phyloP scores from a whole-genome alignment of 352 stramenopile genomes.

The Elongisporangium undulatum region DNA sequence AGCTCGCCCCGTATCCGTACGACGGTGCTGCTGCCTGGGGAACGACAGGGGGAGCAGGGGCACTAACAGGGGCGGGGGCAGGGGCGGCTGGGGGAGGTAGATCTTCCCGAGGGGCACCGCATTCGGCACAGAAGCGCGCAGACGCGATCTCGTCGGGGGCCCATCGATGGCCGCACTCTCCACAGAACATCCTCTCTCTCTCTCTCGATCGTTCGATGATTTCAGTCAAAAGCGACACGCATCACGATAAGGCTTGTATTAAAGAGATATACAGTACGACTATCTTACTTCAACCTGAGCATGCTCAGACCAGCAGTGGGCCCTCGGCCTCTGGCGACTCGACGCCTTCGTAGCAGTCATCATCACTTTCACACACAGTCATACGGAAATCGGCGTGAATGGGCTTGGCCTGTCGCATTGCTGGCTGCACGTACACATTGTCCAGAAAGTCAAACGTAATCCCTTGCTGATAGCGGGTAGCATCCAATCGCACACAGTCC shows the following conservation, averaged over 20 bases:
- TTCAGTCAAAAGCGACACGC: not conserved
- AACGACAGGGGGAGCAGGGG: conserved; percentile 3
- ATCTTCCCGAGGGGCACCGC: conserved; percentile 65
- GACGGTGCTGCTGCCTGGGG: conserved; percentile 2
- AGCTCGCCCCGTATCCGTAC: conserved; percentile 11
- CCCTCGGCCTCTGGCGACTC: not conserved
- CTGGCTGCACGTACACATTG: conserved; percentile 64
- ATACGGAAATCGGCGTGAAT: conserved; percentile 53
- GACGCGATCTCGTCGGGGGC: conserved; percentile 74
- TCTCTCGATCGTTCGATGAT: not conserved
- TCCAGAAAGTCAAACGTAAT: conserved; percentile 58
- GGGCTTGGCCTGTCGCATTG: conserved; percentile 33
- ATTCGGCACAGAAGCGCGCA: conserved; percentile 82
- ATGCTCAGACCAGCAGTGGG: not conserved
- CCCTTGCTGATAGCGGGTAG: conserved; percentile 29
- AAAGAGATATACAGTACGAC: not conserved
- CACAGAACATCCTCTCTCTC: conserved; percentile 59
- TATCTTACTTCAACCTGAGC: not conserved
- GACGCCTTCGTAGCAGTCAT: conserved; percentile 16
- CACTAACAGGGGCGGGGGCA: not conserved
- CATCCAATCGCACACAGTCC: conserved; percentile 61
- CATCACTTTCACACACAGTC: conserved; percentile 27
- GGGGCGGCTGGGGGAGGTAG: conserved; percentile 13
- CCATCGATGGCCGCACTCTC: conserved; percentile 78
- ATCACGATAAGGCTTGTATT: not conserved